Percentiles rank a stretch among this genome's conserved stretches.
phyloP scores from a whole-genome alignment of 805 yeast genomes.

The Metschnikowia borealis region DNA sequence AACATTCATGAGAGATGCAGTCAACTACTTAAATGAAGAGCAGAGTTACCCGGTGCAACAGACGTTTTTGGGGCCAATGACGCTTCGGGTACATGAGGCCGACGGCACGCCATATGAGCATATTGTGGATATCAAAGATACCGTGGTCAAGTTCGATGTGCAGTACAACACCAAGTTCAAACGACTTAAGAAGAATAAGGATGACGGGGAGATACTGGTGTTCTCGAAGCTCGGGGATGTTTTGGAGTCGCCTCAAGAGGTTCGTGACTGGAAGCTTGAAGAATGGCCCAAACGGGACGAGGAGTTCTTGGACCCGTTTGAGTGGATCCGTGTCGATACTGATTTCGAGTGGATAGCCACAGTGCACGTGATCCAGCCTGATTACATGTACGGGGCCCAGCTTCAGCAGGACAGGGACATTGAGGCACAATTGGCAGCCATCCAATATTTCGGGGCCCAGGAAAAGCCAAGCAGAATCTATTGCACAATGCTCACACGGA shows the following conservation, averaged over 20 bases:
- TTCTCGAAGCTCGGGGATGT: constrained; percentile 71
- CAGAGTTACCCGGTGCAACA: constrained; percentile 37
- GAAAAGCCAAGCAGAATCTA: constrained; percentile 58
- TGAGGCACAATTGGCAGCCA: constrained; percentile 88
- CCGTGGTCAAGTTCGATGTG: constrained; percentile 81
- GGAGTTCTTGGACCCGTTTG: constrained; percentile 83
- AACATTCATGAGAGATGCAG: constrained; percentile 45
- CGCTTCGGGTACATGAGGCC: constrained; percentile 94
- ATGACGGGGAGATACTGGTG: constrained; percentile 38
- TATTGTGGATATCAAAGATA: constrained; percentile 85
- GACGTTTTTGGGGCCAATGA: constrained; percentile 91
- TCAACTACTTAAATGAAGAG: constrained; percentile 40
- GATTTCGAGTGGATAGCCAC: constrained; percentile 96
- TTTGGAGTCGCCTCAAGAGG: constrained; percentile 55
- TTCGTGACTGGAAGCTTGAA: constrained; percentile 64
- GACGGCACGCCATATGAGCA: constrained; percentile 99
- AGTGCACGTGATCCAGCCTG: constrained; percentile 80
- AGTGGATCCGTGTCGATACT: constrained; percentile 97
- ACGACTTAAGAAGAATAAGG: constrained; percentile 62
- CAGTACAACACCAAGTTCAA: constrained; percentile 94
- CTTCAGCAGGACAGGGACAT: constrained; percentile 93
- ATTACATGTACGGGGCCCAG: constrained; percentile 92
- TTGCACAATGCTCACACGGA: constrained; percentile 73
- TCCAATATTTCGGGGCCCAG: constrained; percentile 61
- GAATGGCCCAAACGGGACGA: constrained; percentile 72